Percentiles rank a stretch among this genome's conserved stretches.
phyloP scores from a whole-genome alignment of 2,329 filamentous ascomycete species.

The Exophiala viscosa region DNA sequence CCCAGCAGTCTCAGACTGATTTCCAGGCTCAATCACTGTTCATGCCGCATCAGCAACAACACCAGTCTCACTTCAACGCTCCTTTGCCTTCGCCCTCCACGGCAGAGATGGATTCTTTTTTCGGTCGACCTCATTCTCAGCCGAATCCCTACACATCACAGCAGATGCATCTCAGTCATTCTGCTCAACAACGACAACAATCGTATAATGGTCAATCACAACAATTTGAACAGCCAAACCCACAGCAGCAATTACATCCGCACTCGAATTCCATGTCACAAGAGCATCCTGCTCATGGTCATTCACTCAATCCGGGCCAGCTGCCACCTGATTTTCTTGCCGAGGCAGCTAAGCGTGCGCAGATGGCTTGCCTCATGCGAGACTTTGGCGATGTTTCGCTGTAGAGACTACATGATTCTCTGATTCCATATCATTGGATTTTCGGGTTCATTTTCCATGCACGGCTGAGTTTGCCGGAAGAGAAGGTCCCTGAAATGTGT shows the following conservation, averaged over 20 bases:
- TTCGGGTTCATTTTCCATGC: background rate
- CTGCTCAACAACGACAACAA: slow-evolving; percentile 15
- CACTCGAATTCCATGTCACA: slow-evolving; percentile 29
- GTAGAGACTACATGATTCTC: slow-evolving; percentile 5
- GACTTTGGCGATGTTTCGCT: slow-evolving; percentile 74
- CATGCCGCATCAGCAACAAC: slow-evolving; percentile 22
- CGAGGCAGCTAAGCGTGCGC: slow-evolving; percentile 87
- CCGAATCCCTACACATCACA: slow-evolving; percentile 19
- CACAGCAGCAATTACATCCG: slow-evolving; percentile 25
- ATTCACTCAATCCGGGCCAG: slow-evolving; percentile 36
- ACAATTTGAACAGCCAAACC: slow-evolving; percentile 15
- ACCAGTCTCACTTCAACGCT: slow-evolving; percentile 18
- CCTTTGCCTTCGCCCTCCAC: slow-evolving; percentile 29
- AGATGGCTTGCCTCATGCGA: slow-evolving; percentile 82
- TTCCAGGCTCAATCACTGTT: slow-evolving; percentile 24
- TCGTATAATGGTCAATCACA: slow-evolving; percentile 17
- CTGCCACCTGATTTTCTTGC: slow-evolving; percentile 82
- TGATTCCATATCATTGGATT: background rate
- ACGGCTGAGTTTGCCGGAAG: background rate
- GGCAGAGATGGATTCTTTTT: slow-evolving; percentile 25
- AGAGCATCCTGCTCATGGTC: slow-evolving; percentile 19
- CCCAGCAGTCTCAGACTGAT: slow-evolving; percentile 18
- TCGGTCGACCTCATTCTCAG: slow-evolving; percentile 21
- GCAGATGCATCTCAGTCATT: slow-evolving; percentile 17
- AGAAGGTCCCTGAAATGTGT: background rate